These are phyloP conservation scores for Elongisporangium undulatum DNA, from an alignment of 352 stramenopile genomes.

Conservation along the genomic window DNA sequence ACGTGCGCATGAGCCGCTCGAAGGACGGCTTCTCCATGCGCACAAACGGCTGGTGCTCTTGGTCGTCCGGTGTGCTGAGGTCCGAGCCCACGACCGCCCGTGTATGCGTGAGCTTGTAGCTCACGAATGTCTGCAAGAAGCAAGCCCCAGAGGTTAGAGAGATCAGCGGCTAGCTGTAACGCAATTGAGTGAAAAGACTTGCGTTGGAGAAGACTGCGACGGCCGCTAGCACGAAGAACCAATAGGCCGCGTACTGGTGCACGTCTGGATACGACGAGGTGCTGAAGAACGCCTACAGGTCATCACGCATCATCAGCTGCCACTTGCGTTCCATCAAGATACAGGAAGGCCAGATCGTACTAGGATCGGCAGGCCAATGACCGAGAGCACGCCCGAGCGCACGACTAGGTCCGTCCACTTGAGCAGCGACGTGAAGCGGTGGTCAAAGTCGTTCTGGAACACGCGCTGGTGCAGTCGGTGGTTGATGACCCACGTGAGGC, in stretches of 20 bases:
- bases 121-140: slow-evolving; percentile 25
- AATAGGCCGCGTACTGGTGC: slow-evolving; percentile 60
- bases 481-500: slow-evolving; percentile 40
- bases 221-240: slow-evolving; percentile 65
- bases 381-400: slow-evolving; percentile 24
- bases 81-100: not conserved
- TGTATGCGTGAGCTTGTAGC: slow-evolving; percentile 12
- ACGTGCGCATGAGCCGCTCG: slow-evolving; percentile 26
- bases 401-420: slow-evolving; percentile 11
- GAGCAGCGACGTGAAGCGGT: slow-evolving; percentile 2
- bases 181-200: slow-evolving; percentile 6
- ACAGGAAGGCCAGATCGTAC: not conserved
- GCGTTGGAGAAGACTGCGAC: slow-evolving; percentile 59
- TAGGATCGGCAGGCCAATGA: slow-evolving; percentile 35
- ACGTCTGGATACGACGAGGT: slow-evolving; percentile 45
- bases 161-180: not conserved
- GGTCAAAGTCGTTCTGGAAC: slow-evolving; percentile 6
- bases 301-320: not conserved
- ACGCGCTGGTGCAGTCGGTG: slow-evolving; percentile 34
- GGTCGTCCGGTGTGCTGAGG: not conserved
- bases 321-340: not conserved
- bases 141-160: slow-evolving; percentile 1
- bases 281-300: slow-evolving; percentile 48
- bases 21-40: slow-evolving; percentile 1
- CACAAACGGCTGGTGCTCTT: not conserved